These are phyloP conservation scores for Diospyros lotus DNA, from an alignment of 148 eudicot species.

Conservation along the genomic window DNA sequence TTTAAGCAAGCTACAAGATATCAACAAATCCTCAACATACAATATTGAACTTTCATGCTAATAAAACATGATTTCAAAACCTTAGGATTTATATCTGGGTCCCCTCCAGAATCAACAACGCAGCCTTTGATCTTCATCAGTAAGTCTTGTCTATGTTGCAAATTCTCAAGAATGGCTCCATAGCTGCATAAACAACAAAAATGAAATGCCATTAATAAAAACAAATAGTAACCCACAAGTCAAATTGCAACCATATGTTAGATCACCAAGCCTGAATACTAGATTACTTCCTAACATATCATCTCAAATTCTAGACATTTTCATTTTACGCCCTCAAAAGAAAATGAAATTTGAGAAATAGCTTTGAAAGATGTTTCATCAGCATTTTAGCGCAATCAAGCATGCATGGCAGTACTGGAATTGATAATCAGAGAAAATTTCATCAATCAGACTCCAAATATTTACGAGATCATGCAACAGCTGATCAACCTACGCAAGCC, in stretches of 20 bases:
- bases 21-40: neutral
- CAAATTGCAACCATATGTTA: neutral
- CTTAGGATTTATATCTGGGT: constrained; percentile 82
- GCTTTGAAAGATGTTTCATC: neutral
- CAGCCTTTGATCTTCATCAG: constrained; percentile 80
- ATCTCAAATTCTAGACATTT: neutral
- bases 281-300: neutral
- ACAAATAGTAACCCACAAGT: neutral
- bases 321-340: too few species aligned
- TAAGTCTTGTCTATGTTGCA: constrained; percentile 59
- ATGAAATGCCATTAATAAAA: neutral
- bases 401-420: neutral
- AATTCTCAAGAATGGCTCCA: constrained; percentile 68
- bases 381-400: neutral
- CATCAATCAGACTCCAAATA: neutral
- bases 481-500: constrained; percentile 87
- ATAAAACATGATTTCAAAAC: constrained; percentile 22
- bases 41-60: neutral
- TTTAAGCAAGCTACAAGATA: neutral
- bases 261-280: neutral
- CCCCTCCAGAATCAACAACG: constrained; percentile 88
- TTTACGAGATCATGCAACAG: too few species aligned
- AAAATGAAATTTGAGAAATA: neutral
- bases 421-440: neutral
- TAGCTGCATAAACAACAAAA: constrained; percentile 51